Conservation (phyloP, 2,329 filamentous ascomycete genomes). For the Pleoardoris graminearum region DNA sequence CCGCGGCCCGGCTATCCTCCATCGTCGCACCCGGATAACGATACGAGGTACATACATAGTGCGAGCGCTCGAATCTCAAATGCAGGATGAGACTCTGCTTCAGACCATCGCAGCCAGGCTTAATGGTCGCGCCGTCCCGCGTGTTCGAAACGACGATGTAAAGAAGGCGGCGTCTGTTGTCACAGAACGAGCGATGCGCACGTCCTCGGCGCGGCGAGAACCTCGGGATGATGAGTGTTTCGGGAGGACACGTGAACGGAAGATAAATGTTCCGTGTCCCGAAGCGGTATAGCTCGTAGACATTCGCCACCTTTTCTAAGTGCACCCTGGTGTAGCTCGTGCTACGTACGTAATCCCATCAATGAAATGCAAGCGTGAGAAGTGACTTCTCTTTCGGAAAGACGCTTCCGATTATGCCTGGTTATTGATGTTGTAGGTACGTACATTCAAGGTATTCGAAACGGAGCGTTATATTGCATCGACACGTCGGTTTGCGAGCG, state of each 20-base stretch:
- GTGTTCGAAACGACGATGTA: conserved; percentile 2
- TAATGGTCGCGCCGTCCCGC: conserved; percentile 13
- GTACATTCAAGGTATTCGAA: background rate
- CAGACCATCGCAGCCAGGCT: background rate
- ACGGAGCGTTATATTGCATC: too few relatives aligned
- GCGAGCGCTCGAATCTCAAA: background rate
- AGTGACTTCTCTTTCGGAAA: background rate
- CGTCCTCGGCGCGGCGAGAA: background rate
- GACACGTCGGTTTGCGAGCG: too few relatives aligned
- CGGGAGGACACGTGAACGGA: background rate
- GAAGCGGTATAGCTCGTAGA: background rate
- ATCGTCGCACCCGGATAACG: background rate
- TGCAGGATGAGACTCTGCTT: conserved; percentile 1
- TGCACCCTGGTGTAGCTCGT: background rate
- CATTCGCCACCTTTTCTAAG: background rate
- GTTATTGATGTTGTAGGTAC: background rate
- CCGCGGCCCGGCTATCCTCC: conserved; percentile 1
- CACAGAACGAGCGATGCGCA: conserved; percentile 1
- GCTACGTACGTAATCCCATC: background rate
- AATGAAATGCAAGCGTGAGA: background rate
- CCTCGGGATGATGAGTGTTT: background rate
- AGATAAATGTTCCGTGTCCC: background rate
- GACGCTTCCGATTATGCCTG: background rate
- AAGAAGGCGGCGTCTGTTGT: conserved; percentile 12
- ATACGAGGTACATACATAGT: background rate